A percentile compares a stretch with the other conserved stretches of the same genome.
Conservation (phyloP, 768 basidiomycete genomes). For the Phylloporus arenicola region DNA sequence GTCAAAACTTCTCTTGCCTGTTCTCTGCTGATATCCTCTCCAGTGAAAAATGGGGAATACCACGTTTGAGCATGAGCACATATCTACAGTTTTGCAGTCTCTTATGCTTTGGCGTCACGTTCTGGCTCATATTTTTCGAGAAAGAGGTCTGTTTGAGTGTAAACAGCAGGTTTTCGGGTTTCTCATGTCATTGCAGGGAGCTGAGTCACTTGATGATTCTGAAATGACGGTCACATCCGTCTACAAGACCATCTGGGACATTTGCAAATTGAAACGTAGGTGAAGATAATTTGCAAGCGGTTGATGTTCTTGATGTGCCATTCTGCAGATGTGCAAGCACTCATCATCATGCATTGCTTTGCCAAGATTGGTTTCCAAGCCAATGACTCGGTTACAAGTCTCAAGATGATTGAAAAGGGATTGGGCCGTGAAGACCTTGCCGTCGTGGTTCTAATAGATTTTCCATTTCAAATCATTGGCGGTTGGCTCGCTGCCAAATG, state of each 20-base stretch:
- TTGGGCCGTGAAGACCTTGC: conserved; percentile 93
- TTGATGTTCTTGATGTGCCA: neutral
- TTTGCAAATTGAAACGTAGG: conserved; percentile 86
- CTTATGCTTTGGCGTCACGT: conserved; percentile 76
- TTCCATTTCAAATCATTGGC: conserved; percentile 93
- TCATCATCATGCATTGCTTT: conserved; percentile 81
- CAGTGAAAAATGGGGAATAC: conserved; percentile 74
- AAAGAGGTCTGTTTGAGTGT: conserved; percentile 61
- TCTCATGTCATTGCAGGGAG: conserved; percentile 47
- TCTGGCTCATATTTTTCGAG: conserved; percentile 84
- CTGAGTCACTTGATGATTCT: conserved; percentile 62
- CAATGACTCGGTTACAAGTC: conserved; percentile 82
- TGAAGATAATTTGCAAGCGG: neutral
- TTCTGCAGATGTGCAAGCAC: conserved; percentile 76
- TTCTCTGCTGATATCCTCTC: conserved; percentile 5
- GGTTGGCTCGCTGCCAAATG: conserved; percentile 93
- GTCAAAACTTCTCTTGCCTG: conserved; percentile 19
- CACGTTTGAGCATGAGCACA: conserved; percentile 61
- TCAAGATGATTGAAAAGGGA: conserved; percentile 97
- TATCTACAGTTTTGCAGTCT: conserved; percentile 87
- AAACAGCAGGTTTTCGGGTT: neutral
- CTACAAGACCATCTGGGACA: conserved; percentile 92
- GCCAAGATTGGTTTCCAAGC: conserved; percentile 94
- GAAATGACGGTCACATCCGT: conserved; percentile 90
- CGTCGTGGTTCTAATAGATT: conserved; percentile 92